These are phyloP conservation scores for Barnettozyma hawaiiensis DNA, from an alignment of 1,139 yeast species.

Conservation along the genomic window DNA sequence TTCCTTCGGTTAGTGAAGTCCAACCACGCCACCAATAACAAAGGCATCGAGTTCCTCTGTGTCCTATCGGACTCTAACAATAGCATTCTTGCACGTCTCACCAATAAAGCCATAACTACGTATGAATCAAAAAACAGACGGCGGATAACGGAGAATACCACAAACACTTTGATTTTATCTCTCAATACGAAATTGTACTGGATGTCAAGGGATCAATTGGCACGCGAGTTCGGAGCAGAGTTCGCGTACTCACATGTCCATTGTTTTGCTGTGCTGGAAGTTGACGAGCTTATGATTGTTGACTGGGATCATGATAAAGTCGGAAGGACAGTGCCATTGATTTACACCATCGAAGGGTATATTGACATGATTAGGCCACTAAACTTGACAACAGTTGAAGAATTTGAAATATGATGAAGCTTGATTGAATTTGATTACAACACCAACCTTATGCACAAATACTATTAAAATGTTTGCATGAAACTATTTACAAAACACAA, in stretches of 20 bases:
- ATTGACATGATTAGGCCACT: background rate
- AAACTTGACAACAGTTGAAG: background rate
- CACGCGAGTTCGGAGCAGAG: background rate
- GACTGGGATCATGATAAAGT: conserved; percentile 13
- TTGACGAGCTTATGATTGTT: conserved; percentile 10
- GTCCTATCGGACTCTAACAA: conserved; percentile 15
- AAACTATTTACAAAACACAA: conserved; percentile 4
- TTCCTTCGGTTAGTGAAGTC: conserved; percentile 1
- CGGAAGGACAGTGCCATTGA: conserved; percentile 1
- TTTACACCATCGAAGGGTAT: conserved; percentile 7
- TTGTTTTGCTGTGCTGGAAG: conserved; percentile 6
- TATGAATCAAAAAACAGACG: conserved; percentile 13
- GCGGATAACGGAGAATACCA: conserved; percentile 17
- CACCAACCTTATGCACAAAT: background rate
- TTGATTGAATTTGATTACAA: background rate
- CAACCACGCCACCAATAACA: background rate
- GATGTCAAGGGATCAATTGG: conserved; percentile 7
- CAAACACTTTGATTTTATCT: conserved; percentile 11
- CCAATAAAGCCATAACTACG: conserved; percentile 5
- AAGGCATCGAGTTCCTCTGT: conserved; percentile 3
- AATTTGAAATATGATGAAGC: background rate
- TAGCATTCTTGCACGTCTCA: conserved; percentile 13
- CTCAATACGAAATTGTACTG: conserved; percentile 9
- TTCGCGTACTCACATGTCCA: conserved; percentile 5
- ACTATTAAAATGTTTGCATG: background rate